Base-by-base conservation (phyloP, 2,329 filamentous ascomycete genomes). In the Zasmidium cellare region DNA sequence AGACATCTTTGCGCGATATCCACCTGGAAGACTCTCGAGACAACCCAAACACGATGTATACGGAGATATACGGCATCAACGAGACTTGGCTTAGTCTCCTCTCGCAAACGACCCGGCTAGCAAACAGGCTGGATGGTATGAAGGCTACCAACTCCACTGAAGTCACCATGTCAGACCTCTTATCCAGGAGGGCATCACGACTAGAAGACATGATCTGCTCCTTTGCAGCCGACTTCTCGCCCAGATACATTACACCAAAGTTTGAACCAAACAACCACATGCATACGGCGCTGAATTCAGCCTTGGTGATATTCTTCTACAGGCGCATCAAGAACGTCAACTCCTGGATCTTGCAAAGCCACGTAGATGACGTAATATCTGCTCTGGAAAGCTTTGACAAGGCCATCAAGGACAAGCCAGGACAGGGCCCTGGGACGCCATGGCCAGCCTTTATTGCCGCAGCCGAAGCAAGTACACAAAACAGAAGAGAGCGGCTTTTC, bases 1-100 rank as follows among this genome's bases (percentile, higher is more conserved):
- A 55, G 48, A 65, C 48, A 18, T 70, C 69, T 1, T 65, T 75
- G 16, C 65, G 72, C 35, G 75, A 77, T 45, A 77, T 77, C n/a
- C 75, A 78, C 52, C 66, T 76, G 0, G 69, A 75, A 46, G 72
- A 75, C 50, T 71, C 70, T 1, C 64, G 72, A 7, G 68, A 65
- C 7, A 72, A 69, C 35, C 65, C 67, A 11, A 67, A 71, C 2
- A 75, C 72, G 0, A 69, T 77, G 23, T 77, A 76, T 58, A 70
- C 70, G 45, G 69, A 77, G 24, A 71, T 78, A 7, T 78, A 79
- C 51, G 75, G 76, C 2, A 74, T 79, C 12, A 70, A 75, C 0
- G 76, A 79, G 51, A 76, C 74, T 14, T 78, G 76, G 75, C 68
- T 79, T 1, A 76, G 74, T 31, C 67, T 78, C 2, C 67, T 79